phyloP scores from a whole-genome alignment of 1,284 basidiomycete genomes.

The Sporisorium iseilematis-ciliati region DNA sequence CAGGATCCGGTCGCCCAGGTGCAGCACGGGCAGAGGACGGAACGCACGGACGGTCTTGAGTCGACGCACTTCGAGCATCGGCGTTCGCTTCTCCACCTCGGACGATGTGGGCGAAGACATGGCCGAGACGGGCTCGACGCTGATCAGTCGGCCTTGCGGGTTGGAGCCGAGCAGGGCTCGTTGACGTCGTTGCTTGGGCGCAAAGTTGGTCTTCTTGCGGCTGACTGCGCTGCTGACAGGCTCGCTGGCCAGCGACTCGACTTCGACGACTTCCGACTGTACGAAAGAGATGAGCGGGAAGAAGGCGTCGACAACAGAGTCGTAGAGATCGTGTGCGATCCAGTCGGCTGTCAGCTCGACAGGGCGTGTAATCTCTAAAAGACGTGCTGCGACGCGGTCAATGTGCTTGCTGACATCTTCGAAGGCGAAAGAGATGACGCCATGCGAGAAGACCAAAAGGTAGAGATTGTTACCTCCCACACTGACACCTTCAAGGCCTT shows the following conservation, averaged over 20 bases:
- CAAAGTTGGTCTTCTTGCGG: constrained; percentile 43
- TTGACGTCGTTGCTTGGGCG: constrained; percentile 51
- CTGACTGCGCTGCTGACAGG: constrained; percentile 8
- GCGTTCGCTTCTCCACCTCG: constrained; percentile 43
- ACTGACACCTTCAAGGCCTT: constrained; percentile 75
- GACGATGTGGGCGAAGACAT: constrained; percentile 10
- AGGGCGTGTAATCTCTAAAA: constrained; percentile 69
- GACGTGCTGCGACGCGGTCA: constrained; percentile 80
- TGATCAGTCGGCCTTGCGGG: constrained; percentile 48
- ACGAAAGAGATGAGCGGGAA: constrained; percentile 87
- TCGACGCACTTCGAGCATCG: constrained; percentile 49
- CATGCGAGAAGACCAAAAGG: constrained; percentile 88
- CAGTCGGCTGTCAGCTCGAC: constrained; percentile 74
- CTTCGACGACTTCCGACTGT: constrained; percentile 77
- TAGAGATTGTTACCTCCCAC: constrained; percentile 88
- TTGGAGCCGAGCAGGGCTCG: constrained; percentile 40
- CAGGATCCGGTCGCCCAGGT: constrained; percentile 14
- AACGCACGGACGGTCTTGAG: constrained; percentile 46
- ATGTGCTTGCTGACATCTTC: constrained; percentile 90
- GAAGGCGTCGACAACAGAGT: constrained; percentile 94
- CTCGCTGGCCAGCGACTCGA: constrained; percentile 48
- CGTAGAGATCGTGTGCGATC: constrained; percentile 92
- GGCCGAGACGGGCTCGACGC: constrained; percentile 40
- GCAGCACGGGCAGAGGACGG: constrained; percentile 25
- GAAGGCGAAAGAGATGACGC: constrained; percentile 91